Evolutionary conservation across 768 basidiomycete genomes (phyloP).

Genomic region (Bullera alba): DNA sequence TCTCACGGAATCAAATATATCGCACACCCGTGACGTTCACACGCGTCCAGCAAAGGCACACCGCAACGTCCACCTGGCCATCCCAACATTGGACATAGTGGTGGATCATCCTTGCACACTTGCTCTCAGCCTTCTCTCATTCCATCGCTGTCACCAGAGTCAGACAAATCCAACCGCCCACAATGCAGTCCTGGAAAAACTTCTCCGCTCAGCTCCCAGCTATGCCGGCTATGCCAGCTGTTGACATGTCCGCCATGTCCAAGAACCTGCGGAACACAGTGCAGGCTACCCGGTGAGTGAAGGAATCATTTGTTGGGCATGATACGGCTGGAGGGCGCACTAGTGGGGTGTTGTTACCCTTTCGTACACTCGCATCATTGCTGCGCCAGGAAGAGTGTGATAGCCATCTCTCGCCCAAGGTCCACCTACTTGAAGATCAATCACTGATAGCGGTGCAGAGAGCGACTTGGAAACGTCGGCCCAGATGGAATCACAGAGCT

Average conservation of each 20-base stretch:
- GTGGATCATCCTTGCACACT: too few species aligned
- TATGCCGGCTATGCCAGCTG: too few species aligned
- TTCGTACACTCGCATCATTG: background rate
- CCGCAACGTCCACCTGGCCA: too few species aligned
- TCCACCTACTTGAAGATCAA: background rate
- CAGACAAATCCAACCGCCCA: too few species aligned
- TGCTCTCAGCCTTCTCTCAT: too few species aligned
- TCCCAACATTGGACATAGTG: too few species aligned
- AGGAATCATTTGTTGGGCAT: background rate
- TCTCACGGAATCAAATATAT: too few species aligned
- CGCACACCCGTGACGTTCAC: too few species aligned
- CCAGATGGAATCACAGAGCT: slow-evolving; percentile 87
- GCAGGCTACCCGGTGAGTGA: slow-evolving; percentile 39
- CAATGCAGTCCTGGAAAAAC: slow-evolving; percentile 39
- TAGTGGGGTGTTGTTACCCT: background rate
- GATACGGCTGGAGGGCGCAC: background rate
- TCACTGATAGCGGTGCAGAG: slow-evolving; percentile 45
- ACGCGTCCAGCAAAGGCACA: too few species aligned
- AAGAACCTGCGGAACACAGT: slow-evolving; percentile 43
- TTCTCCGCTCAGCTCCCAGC: slow-evolving; percentile 30
- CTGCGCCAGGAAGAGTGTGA: background rate
- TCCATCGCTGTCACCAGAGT: too few species aligned
- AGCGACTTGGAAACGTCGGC: slow-evolving; percentile 79
- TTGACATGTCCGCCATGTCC: slow-evolving; percentile 38
- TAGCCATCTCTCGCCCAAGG: too few species aligned